A percentile compares a stretch with the other conserved stretches of the same genome.
phyloP scores from a whole-genome alignment of 2,329 filamentous ascomycete genomes.

The Tolypocladium inflatum region DNA sequence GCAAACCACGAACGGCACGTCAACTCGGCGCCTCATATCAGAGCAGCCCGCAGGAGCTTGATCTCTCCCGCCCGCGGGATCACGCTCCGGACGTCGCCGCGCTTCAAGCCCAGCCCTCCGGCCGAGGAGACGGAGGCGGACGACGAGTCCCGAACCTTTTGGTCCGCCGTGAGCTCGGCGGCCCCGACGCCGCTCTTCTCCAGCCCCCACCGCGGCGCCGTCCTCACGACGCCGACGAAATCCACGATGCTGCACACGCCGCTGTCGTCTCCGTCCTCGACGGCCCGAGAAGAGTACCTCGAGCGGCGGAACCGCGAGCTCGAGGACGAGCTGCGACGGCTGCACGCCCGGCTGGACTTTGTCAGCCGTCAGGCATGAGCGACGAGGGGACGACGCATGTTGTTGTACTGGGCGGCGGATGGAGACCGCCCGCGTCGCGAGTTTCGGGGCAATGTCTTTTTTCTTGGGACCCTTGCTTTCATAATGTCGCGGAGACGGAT shows the following conservation, averaged over 20 bases:
- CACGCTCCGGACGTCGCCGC: neutral
- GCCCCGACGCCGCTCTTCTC: neutral
- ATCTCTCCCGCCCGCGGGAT: neutral
- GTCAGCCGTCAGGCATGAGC: neutral
- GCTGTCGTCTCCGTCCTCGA: neutral
- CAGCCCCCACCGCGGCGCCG: neutral
- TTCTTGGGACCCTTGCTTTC: neutral
- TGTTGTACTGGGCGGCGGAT: neutral
- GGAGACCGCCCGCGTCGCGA: neutral
- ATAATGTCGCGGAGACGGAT: neutral
- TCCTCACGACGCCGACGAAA: neutral
- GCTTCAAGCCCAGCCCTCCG: no score
- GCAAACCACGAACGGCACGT: neutral
- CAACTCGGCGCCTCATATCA: neutral
- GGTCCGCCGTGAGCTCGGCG: neutral
- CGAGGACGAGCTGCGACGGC: neutral
- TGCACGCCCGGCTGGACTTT: neutral
- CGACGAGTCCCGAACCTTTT: no score
- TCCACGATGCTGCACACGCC: neutral
- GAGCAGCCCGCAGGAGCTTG: neutral
- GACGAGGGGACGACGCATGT: neutral
- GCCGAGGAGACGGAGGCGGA: neutral
- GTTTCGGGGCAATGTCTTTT: neutral
- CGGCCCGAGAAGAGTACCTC: neutral
- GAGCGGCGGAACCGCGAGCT: conserved; percentile 1